Percentiles rank a stretch among this genome's conserved stretches.
phyloP scores from a whole-genome alignment of 1,139 yeast species.

The Scheffersomyces titani region DNA sequence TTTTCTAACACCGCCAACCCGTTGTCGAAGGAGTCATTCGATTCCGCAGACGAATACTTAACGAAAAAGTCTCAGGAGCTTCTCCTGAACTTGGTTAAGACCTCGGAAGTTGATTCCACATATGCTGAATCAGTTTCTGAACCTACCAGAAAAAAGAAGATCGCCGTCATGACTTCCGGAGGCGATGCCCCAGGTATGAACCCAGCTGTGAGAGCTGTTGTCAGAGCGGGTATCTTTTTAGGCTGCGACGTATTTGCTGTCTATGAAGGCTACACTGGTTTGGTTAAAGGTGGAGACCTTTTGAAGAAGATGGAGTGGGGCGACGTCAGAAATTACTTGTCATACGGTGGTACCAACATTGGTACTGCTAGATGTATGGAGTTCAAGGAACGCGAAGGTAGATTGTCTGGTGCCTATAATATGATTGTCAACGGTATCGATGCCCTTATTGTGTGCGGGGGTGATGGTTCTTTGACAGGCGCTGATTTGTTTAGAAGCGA shows the following conservation, averaged over 20 bases:
- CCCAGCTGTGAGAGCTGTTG: constrained; percentile 79
- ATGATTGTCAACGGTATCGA: constrained; percentile 74
- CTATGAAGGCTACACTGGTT: constrained; percentile 78
- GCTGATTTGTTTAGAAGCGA: constrained; percentile 77
- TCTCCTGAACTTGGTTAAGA: constrained; percentile 10
- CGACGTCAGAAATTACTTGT: constrained; percentile 74
- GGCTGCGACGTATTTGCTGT: constrained; percentile 75
- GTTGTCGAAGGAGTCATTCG: constrained; percentile 28
- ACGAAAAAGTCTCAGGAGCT: constrained; percentile 18
- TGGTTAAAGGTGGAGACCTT: constrained; percentile 67
- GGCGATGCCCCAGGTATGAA: constrained; percentile 91
- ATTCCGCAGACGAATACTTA: constrained; percentile 31
- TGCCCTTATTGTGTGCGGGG: constrained; percentile 81
- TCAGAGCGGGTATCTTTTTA: constrained; percentile 68
- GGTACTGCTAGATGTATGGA: constrained; percentile 79
- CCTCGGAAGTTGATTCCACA: neutral
- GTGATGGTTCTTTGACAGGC: constrained; percentile 84
- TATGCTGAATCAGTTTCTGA: constrained; percentile 1
- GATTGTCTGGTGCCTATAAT: constrained; percentile 66
- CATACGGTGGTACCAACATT: constrained; percentile 78
- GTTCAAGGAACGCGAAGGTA: constrained; percentile 67
- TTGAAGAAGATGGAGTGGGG: constrained; percentile 72
- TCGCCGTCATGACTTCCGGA: constrained; percentile 85
- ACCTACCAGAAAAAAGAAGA: constrained; percentile 41
- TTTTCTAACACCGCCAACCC: constrained; percentile 41